Conservation (phyloP, 106 monocot genomes). For the Phalaenopsis equestris region DNA sequence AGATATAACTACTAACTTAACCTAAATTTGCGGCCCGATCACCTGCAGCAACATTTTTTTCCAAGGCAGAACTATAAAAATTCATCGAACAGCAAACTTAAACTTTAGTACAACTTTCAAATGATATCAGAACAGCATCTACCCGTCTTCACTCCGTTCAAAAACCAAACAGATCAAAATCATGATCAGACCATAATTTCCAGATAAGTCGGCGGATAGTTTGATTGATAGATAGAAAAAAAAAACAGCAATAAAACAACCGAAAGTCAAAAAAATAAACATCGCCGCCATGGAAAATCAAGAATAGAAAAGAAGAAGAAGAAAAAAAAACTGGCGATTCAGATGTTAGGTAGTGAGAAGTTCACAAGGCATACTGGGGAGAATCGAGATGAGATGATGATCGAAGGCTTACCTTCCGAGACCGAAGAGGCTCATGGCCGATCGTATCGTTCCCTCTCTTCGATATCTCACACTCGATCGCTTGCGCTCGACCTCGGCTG, state of each 20-base stretch:
- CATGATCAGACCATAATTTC: constrained; percentile 2
- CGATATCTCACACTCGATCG: background rate
- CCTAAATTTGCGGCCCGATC: background rate
- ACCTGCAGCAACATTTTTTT: background rate
- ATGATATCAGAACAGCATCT: background rate
- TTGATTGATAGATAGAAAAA: background rate
- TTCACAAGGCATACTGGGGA: background rate
- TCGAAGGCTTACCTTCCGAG: constrained; percentile 8
- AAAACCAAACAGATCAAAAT: background rate
- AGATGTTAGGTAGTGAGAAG: background rate
- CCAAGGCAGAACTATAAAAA: background rate
- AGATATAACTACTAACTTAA: background rate
- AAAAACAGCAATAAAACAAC: background rate
- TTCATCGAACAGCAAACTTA: background rate
- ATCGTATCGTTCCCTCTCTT: background rate
- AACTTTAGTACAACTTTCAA: background rate
- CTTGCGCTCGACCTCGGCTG: background rate
- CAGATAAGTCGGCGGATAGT: background rate
- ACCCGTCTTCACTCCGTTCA: background rate
- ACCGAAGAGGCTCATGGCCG: constrained; percentile 16
- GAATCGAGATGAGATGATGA: background rate
- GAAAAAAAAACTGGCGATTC: background rate
- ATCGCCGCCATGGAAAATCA: background rate
- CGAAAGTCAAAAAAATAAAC: background rate
- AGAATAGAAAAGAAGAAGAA: background rate